Evolutionary conservation across 164 flowering plant species (phyloP).

Genomic region (Magnolia changhungtana): DNA sequence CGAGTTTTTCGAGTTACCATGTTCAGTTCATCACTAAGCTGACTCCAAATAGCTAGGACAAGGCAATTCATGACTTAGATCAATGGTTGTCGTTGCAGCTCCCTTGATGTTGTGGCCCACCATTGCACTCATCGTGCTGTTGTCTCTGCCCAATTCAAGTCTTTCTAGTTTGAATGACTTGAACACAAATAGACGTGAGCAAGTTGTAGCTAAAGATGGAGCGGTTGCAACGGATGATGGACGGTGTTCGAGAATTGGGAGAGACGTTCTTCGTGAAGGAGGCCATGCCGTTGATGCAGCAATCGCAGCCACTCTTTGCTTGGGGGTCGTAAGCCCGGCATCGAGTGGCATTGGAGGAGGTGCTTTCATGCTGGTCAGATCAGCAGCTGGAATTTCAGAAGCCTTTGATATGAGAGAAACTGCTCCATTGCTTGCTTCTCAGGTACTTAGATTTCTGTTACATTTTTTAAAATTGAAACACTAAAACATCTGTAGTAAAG

Average conservation of each 20-base stretch:
- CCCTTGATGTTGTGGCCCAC: conserved; percentile 6
- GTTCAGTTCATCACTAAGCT: too few species aligned
- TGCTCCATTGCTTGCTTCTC: conserved; percentile 51
- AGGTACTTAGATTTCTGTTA: conserved; percentile 33
- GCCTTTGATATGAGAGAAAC: conserved; percentile 69
- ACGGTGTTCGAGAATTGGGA: conserved; percentile 55
- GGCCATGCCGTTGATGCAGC: conserved; percentile 71
- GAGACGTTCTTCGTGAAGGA: conserved; percentile 40
- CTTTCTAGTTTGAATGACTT: background rate
- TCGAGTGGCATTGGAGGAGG: conserved; percentile 82
- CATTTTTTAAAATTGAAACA: background rate
- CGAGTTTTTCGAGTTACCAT: too few species aligned
- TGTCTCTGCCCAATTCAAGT: conserved; percentile 15
- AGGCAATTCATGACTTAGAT: too few species aligned
- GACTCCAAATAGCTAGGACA: too few species aligned
- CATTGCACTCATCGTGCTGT: conserved; percentile 10
- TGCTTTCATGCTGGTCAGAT: conserved; percentile 49
- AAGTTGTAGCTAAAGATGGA: conserved; percentile 27
- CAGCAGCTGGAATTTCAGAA: conserved; percentile 30
- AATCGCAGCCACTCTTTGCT: conserved; percentile 60
- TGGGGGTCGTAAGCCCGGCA: conserved; percentile 66
- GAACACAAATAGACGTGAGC: conserved; percentile 20
- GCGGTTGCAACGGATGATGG: conserved; percentile 64
- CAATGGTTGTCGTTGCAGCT: conserved; percentile 8
- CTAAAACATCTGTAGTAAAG: background rate